Conservation (phyloP, 2,329 filamentous ascomycete genomes). For the Aspergillus phoenicis region DNA sequence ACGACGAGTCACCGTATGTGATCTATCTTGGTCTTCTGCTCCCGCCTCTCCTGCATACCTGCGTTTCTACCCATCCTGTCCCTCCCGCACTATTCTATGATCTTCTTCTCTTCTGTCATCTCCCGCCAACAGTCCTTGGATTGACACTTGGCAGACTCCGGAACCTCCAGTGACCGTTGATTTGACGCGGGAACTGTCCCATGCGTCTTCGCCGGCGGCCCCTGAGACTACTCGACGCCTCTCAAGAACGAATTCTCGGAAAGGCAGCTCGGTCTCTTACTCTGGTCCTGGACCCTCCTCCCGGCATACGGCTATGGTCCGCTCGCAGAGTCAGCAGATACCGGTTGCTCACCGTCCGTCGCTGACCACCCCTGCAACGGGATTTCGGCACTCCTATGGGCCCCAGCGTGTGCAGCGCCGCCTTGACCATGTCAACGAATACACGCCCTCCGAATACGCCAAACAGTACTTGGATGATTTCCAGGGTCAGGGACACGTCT, state of each 20-base stretch:
- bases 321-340: slow-evolving; percentile 43
- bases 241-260: slow-evolving; percentile 32
- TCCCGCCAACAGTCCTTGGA: slow-evolving; percentile 38
- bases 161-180: slow-evolving; percentile 38
- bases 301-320: slow-evolving; percentile 39
- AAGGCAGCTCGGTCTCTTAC: slow-evolving; percentile 26
- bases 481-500: slow-evolving; percentile 24
- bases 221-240: slow-evolving; percentile 27
- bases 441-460: slow-evolving; percentile 47
- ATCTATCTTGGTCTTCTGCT: slow-evolving; percentile 45
- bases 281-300: slow-evolving; percentile 32
- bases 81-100: slow-evolving; percentile 24
- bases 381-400: slow-evolving; percentile 38
- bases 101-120: slow-evolving; percentile 22
- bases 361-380: slow-evolving; percentile 26
- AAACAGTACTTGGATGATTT: slow-evolving; percentile 39
- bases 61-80: slow-evolving; percentile 28
- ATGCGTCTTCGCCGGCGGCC: slow-evolving; percentile 32
- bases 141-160: slow-evolving; percentile 48
- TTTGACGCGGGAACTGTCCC: slow-evolving; percentile 35
- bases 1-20: slow-evolving; percentile 51
- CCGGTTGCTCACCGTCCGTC: slow-evolving; percentile 36
- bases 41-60: slow-evolving; percentile 30
- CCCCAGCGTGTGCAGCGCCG: slow-evolving; percentile 29
- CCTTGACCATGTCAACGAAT: slow-evolving; percentile 44